Evolutionary conservation across 129 eudicot species (phyloP), one percentile per base, ranked within the genome.

Genomic region (Pittosporum tobira): DNA sequence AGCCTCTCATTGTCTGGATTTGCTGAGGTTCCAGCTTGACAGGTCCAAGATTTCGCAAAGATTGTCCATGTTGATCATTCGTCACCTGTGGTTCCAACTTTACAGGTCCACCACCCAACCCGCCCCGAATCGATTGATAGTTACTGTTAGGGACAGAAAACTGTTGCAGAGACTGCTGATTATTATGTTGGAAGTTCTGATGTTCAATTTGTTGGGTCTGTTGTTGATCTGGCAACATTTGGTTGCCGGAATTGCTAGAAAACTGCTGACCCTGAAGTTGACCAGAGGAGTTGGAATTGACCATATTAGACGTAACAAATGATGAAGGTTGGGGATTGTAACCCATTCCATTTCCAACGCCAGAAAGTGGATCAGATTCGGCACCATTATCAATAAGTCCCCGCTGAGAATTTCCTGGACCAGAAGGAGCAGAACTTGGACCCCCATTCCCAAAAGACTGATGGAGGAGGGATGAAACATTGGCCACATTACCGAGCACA

Each of bases 1-100:
- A 18, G 71, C 77, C 69, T 71, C 96, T 77, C 84, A 87, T 87
- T 50, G 67, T 54, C 55, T 86, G 98, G 42, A 83, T 53, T 51
- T 82, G 95, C 51, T 83, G 96, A 30, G 59, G 70, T 71, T 93
- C 99, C 76, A 87, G 23, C 67, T 93, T 93, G 11, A 87, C 94
- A 24, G 71, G 57, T 66, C 84, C 87, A 54, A 87, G 80, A 62
- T 65, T 82, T 46, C 93, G 61, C 70, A 86, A 54, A 29, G 90
- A 78, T 66, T 72, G 77, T 21, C 65, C 77, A 22, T 72, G 75
- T 56, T 80, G 90, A 45, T 87, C 94, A 72, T 57, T 84, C 15
- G 65, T 46, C 68, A 68, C 58, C 68, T 78, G 96, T 23, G 78
- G 91, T 65, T 87, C 99, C 72, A 93, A 45, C 80, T 87, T 93